Conservation (phyloP, 371 early-diverging fungal species). For the Lichtheimia hyalospora region DNA sequence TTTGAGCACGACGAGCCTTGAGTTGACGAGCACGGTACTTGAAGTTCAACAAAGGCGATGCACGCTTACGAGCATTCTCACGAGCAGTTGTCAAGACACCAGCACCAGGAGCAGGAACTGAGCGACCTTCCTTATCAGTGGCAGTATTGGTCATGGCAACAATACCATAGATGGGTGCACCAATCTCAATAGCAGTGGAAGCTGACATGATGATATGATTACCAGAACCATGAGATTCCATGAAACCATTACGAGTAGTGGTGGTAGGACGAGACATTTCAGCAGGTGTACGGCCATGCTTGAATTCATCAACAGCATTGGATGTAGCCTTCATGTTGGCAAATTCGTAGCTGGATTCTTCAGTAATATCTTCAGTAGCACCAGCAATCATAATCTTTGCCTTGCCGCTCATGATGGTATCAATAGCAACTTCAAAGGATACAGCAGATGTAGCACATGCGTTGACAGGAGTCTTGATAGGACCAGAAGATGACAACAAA, state of each 20-base stretch:
- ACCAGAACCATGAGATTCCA: conserved; percentile 95
- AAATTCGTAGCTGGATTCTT: conserved; percentile 94
- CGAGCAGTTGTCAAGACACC: conserved; percentile 95
- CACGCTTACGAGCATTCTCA: conserved; percentile 61
- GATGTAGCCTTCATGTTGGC: conserved; percentile 97
- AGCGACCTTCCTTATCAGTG: conserved; percentile 96
- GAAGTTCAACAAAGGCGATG: conserved; percentile 83
- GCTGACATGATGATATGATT: conserved; percentile 92
- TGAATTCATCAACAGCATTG: conserved; percentile 83
- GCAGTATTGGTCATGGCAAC: conserved; percentile 93
- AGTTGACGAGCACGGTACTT: conserved; percentile 91
- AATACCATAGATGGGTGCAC: conserved; percentile 93
- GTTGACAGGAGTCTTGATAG: conserved; percentile 95
- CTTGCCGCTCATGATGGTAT: conserved; percentile 88
- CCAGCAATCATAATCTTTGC: conserved; percentile 96
- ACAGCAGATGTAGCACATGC: conserved; percentile 95
- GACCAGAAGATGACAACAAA: conserved; percentile 90
- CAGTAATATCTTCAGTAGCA: conserved; percentile 92
- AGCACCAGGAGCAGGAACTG: conserved; percentile 95
- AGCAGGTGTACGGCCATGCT: conserved; percentile 81
- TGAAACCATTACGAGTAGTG: conserved; percentile 92
- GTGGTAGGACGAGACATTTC: conserved; percentile 95
- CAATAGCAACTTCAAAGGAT: conserved; percentile 91
- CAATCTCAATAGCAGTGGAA: conserved; percentile 89
- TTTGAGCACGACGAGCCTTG: conserved; percentile 75